phyloP scores from a whole-genome alignment of 1,284 basidiomycete genomes.

The Sphagnurus paluster region DNA sequence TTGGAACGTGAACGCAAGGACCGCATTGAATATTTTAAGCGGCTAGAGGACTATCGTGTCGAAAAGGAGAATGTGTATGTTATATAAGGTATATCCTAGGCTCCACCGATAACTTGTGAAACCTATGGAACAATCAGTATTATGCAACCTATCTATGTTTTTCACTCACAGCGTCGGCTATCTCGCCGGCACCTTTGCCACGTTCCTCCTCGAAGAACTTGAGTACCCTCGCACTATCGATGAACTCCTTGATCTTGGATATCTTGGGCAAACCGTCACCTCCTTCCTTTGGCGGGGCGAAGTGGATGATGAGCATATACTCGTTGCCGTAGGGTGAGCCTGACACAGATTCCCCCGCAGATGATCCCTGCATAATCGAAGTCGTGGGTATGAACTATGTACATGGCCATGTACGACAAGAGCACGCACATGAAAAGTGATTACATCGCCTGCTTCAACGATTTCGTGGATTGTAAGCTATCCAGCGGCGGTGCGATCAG shows the following conservation, averaged over 20 bases:
- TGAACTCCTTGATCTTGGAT: conserved; percentile 34
- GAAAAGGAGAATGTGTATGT: conserved; percentile 62
- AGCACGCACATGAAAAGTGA: conserved; percentile 34
- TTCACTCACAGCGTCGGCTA: not conserved
- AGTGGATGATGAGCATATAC: conserved; percentile 33
- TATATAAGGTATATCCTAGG: conserved; percentile 36
- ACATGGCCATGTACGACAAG: not conserved
- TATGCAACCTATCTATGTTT: not conserved
- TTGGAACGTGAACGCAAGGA: conserved; percentile 47
- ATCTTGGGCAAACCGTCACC: conserved; percentile 31
- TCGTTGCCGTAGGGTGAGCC: conserved; percentile 34
- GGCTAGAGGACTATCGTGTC: conserved; percentile 51
- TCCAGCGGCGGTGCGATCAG: not conserved
- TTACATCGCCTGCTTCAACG: conserved; percentile 32
- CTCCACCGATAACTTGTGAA: not conserved
- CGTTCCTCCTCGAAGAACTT: conserved; percentile 35
- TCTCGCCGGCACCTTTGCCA: conserved; percentile 17
- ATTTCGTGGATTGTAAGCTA: conserved; percentile 35
- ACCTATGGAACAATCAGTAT: not conserved
- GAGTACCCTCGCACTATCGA: conserved; percentile 29
- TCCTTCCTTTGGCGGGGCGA: conserved; percentile 20
- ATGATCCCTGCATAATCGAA: conserved; percentile 25
- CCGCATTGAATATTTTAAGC: conserved; percentile 57
- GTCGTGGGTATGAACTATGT: not conserved
- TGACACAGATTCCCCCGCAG: conserved; percentile 27